Evolutionary conservation across 2,329 filamentous ascomycete species (phyloP).

Genomic region (Teratosphaeria zuluensis): DNA sequence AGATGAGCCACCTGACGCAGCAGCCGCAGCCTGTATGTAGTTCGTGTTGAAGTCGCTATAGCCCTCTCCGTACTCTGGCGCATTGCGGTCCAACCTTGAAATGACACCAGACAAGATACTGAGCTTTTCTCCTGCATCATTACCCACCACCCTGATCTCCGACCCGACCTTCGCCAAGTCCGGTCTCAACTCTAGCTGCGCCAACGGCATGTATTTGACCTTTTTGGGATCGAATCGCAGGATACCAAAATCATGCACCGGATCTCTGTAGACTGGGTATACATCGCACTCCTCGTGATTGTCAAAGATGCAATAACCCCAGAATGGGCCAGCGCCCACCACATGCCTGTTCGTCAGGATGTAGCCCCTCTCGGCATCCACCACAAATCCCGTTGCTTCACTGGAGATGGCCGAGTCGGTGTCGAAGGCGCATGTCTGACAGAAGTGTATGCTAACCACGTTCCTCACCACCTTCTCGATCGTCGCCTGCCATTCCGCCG

Average conservation of each 20-base stretch:
- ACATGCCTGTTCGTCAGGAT: constrained; percentile 61
- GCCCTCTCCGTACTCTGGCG: constrained; percentile 92
- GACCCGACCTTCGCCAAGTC: constrained; percentile 80
- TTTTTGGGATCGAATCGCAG: constrained; percentile 89
- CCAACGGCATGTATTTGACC: constrained; percentile 94
- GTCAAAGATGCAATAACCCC: constrained; percentile 96
- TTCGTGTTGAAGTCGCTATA: constrained; percentile 96
- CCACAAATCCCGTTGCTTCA: constrained; percentile 95
- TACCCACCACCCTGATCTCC: constrained; percentile 94
- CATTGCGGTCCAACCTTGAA: constrained; percentile 88
- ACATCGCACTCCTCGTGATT: constrained; percentile 96
- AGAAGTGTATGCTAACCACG: constrained; percentile 98
- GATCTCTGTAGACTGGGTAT: constrained; percentile 92
- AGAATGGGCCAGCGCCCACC: constrained; percentile 90
- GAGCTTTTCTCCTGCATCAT: constrained; percentile 96
- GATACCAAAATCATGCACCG: constrained; percentile 96
- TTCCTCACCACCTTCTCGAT: constrained; percentile 91
- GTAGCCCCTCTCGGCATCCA: constrained; percentile 80
- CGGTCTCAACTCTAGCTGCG: constrained; percentile 68
- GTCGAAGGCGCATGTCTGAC: constrained; percentile 94
- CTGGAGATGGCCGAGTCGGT: constrained; percentile 90
- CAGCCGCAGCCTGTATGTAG: constrained; percentile 96
- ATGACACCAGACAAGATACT: constrained; percentile 97
- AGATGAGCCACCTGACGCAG: constrained; percentile 94
- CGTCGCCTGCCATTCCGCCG: constrained; percentile 87